Percentiles rank a stretch among this genome's conserved stretches.
Evolutionary conservation across 2,329 filamentous ascomycete genomes (phyloP).

Genomic region (Albifimbria verrucaria): DNA sequence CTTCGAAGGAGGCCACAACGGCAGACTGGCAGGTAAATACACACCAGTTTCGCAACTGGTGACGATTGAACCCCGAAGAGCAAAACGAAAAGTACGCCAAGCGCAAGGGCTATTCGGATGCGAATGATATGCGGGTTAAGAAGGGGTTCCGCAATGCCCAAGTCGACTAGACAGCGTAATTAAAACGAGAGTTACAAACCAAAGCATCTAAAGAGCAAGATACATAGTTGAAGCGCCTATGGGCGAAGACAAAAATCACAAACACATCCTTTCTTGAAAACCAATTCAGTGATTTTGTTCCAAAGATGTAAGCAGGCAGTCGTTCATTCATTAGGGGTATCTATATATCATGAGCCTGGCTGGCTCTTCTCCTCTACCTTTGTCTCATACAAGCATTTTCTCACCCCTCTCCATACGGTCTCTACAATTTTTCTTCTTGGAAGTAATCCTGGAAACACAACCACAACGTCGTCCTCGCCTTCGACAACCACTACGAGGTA

Average conservation of each 20-base stretch:
- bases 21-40: constrained; percentile 50
- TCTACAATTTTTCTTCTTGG: constrained; percentile 75
- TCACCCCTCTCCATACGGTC: constrained; percentile 83
- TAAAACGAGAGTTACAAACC: constrained; percentile 3
- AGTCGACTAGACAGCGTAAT: constrained; percentile 3
- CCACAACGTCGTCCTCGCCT: constrained; percentile 81
- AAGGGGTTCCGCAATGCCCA: constrained; percentile 28
- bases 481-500: constrained; percentile 89
- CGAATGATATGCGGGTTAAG: constrained; percentile 43
- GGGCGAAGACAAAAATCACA: constrained; percentile 2
- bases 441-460: constrained; percentile 85
- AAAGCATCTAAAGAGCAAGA: constrained; percentile 2
- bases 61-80: constrained; percentile 47
- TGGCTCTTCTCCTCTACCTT: constrained; percentile 28
- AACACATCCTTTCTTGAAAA: background rate
- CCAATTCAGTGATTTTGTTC: background rate
- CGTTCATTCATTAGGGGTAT: constrained; percentile 1
- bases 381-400: constrained; percentile 72
- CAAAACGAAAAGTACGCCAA: constrained; percentile 61
- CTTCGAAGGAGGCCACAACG: constrained; percentile 56
- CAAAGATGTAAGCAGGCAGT: no score
- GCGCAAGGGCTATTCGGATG: constrained; percentile 53
- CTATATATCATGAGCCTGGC: constrained; percentile 5
- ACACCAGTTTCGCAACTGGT: constrained; percentile 51
- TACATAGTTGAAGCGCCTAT: background rate